phyloP scores from a whole-genome alignment of 2,329 filamentous ascomycete species.

The Rhinocladiella similis region DNA sequence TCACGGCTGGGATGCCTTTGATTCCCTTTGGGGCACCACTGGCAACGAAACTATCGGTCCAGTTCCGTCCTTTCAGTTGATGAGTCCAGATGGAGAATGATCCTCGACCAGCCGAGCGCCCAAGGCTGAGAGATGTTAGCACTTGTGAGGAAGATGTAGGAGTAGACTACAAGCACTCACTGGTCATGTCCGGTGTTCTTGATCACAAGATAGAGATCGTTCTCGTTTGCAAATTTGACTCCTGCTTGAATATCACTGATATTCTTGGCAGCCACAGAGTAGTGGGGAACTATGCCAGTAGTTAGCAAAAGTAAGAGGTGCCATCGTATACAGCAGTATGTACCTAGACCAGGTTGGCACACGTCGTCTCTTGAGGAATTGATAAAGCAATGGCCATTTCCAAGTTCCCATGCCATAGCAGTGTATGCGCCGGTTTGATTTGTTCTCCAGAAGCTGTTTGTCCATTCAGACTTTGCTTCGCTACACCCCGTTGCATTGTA shows the following conservation, averaged over 20 bases:
- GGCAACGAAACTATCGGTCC: constrained; percentile 29
- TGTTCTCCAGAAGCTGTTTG: constrained; percentile 31
- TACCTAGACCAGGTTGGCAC: constrained; percentile 30
- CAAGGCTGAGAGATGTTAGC: constrained; percentile 18
- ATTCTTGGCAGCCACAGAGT: constrained; percentile 25
- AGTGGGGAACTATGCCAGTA: constrained; percentile 26
- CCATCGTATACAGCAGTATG: background rate
- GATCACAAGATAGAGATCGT: constrained; percentile 32
- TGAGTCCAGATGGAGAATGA: constrained; percentile 35
- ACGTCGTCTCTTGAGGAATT: constrained; percentile 24
- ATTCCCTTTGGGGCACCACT: constrained; percentile 23
- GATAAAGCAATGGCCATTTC: constrained; percentile 33
- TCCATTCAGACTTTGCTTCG: constrained; percentile 27
- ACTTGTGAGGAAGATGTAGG: background rate
- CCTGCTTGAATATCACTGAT: constrained; percentile 22
- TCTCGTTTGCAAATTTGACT: constrained; percentile 31
- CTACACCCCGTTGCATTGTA: constrained; percentile 28
- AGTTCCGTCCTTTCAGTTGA: constrained; percentile 31
- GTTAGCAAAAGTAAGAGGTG: constrained; percentile 1
- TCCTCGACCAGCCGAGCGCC: constrained; percentile 30
- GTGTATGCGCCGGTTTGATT: constrained; percentile 32
- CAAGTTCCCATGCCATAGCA: constrained; percentile 35
- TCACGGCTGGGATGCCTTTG: constrained; percentile 29
- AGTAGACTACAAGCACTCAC: constrained; percentile 16
- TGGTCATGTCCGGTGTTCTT: constrained; percentile 35